Evolutionary conservation across 108 stramenopile species (phyloP).

Genomic region (Stephanodiscus triporus): DNA sequence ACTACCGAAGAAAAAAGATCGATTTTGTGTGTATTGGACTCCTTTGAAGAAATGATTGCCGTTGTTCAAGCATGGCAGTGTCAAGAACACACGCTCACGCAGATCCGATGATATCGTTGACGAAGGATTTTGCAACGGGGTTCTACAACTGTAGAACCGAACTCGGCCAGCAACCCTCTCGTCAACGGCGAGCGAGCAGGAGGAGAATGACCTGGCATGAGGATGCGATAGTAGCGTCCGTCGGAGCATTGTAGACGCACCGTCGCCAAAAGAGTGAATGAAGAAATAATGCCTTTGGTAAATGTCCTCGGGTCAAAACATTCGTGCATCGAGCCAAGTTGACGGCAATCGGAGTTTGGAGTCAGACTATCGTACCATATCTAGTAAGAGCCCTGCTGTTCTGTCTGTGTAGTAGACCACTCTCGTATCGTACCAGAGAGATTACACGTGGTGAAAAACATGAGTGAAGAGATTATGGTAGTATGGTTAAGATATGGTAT

Average conservation of each 20-base stretch:
- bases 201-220: not conserved
- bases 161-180: constrained; percentile 2
- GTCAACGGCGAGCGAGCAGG: not conserved
- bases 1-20: constrained; percentile 49
- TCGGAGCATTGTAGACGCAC: constrained; percentile 6
- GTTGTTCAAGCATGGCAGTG: not conserved
- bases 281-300: not conserved
- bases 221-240: constrained; percentile 6
- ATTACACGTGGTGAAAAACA: too few relatives aligned
- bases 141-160: not conserved
- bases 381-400: too few relatives aligned
- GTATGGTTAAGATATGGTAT: too few relatives aligned
- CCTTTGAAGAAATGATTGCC: not conserved
- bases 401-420: too few relatives aligned
- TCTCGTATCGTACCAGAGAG: too few relatives aligned
- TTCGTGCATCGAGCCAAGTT: not conserved
- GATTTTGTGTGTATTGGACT: constrained; percentile 24
- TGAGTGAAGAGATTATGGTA: too few relatives aligned
- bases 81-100: not conserved
- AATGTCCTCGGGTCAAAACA: not conserved
- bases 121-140: not conserved
- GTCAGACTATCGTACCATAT: not conserved
- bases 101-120: not conserved
- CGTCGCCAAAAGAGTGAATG: not conserved
- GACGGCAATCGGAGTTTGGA: too few relatives aligned